Evolutionary conservation across 2,329 filamentous ascomycete species (phyloP), one percentile per base, ranked within the genome.

Genomic region (Botryosphaeria dothidea): DNA sequence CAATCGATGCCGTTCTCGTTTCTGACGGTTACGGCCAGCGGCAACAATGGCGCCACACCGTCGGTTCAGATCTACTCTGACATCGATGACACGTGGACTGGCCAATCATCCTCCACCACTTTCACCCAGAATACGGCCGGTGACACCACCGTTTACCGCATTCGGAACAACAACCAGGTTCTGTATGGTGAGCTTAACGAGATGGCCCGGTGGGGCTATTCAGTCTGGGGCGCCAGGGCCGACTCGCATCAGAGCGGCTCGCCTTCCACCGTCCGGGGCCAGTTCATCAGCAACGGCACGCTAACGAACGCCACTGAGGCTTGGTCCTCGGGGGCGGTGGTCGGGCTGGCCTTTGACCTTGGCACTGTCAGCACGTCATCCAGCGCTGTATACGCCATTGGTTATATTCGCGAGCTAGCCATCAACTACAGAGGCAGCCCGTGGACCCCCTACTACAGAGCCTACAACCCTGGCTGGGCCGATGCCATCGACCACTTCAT

Each of bases 1-100:
- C 80, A 82, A 63, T 81, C 78, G 8, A 72, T 81, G 56, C 80
- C 80, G 36, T 82, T 80, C 67, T 74, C 76, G 65, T 82, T 80
- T 64, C 68, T 82, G 60, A 81, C 78, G 0, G 77, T 81, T 17
- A 71, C 74, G 21, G 72, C 75, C 1, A 62, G 57, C 4, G 69
- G 65, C 1, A 67, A 67, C 4, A 66, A 67, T 19, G 69, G 66
- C 17, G 70, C 57, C 3, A 66, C 65, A 3, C 63, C 63, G 11
- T 65, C 54, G 3, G 72, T 82, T 15, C 78, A 82, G 62, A 68
- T 81, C 3, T 81, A 79, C 65, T 78, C 77, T 1, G 77, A 79
- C 65, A 80, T 82, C 29, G 80, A 82, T 66, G 77, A 76, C 21
- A 75, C 75, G 52, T 82, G 79, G 79, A 74, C 77, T n/a, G 80